Conservation (phyloP, 352 stramenopile genomes). For the Globisporangium iwayamae region DNA sequence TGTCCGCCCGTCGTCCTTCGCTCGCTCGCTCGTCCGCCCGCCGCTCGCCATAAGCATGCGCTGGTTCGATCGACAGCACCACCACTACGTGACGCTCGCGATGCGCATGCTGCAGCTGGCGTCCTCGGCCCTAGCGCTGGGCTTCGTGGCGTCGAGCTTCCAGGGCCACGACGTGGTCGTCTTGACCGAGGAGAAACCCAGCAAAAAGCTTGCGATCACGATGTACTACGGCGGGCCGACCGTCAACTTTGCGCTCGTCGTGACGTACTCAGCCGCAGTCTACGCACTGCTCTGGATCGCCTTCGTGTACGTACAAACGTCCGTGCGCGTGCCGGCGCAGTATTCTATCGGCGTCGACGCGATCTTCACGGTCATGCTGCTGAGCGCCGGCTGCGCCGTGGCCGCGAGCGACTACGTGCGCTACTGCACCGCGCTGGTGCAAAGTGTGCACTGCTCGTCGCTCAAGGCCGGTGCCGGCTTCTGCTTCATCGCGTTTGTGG, state of each 20-base stretch:
- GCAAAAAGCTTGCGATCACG: slow-evolving; percentile 41
- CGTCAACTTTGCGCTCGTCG: slow-evolving; percentile 58
- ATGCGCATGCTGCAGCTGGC: slow-evolving; percentile 53
- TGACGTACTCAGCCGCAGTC: slow-evolving; percentile 52
- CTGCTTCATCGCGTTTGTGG: slow-evolving; percentile 59
- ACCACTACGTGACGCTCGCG: slow-evolving; percentile 38
- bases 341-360: slow-evolving; percentile 52
- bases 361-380: slow-evolving; percentile 63
- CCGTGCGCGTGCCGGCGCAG: slow-evolving; percentile 32
- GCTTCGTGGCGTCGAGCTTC: slow-evolving; percentile 49
- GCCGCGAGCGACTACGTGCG: slow-evolving; percentile 64
- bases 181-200: slow-evolving; percentile 6
- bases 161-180: slow-evolving; percentile 27
- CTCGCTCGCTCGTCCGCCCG: neutral
- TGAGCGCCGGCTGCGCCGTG: slow-evolving; percentile 58
- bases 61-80: slow-evolving; percentile 33
- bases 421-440: slow-evolving; percentile 44
- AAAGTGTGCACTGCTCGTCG: slow-evolving; percentile 44
- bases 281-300: slow-evolving; percentile 50
- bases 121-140: slow-evolving; percentile 41
- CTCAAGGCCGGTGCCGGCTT: slow-evolving; percentile 45
- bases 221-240: slow-evolving; percentile 55
- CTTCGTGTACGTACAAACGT: slow-evolving; percentile 32
- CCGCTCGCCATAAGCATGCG: slow-evolving; percentile 11
- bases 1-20: neutral